Conservation (phyloP, 1,284 basidiomycete species). For the Entoloma clypeatum region DNA sequence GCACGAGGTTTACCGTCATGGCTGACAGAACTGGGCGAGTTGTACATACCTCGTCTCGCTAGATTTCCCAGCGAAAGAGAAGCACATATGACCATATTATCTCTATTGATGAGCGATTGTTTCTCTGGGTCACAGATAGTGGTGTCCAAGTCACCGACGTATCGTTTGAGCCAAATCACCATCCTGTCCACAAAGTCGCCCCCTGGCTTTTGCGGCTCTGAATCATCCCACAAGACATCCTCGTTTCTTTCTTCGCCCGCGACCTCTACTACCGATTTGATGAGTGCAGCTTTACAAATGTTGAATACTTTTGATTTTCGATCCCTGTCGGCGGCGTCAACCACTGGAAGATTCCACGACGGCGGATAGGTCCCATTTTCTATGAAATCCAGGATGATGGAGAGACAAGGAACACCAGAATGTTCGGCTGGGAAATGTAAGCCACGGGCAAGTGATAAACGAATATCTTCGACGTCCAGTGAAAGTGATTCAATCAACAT, state of each 20-base stretch:
- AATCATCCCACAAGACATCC: slow-evolving; percentile 68
- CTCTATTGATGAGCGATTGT: slow-evolving; percentile 37
- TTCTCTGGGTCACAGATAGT: slow-evolving; percentile 13
- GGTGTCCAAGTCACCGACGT: slow-evolving; percentile 35
- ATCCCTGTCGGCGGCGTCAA: slow-evolving; percentile 43
- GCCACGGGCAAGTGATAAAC: slow-evolving; percentile 66
- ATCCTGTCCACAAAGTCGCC: slow-evolving; percentile 73
- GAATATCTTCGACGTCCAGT: slow-evolving; percentile 71
- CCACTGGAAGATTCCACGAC: slow-evolving; percentile 49
- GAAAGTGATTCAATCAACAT: slow-evolving; percentile 72
- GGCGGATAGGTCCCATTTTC: slow-evolving; percentile 63
- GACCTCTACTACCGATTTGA: slow-evolving; percentile 82
- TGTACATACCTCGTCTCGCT: slow-evolving; percentile 64
- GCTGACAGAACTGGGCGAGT: slow-evolving; percentile 6
- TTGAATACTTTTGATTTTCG: slow-evolving; percentile 70
- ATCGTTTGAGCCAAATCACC: slow-evolving; percentile 71
- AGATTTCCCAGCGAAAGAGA: slow-evolving; percentile 82
- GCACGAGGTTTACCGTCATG: too few species aligned
- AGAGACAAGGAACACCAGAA: slow-evolving; percentile 54
- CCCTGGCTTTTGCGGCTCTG: slow-evolving; percentile 51
- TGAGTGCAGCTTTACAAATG: slow-evolving; percentile 78
- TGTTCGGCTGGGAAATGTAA: slow-evolving; percentile 56
- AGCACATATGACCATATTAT: slow-evolving; percentile 81
- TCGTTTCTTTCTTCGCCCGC: slow-evolving; percentile 80
- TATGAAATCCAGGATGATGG: slow-evolving; percentile 66